Base-by-base conservation (phyloP, 2,329 filamentous ascomycete species). In the Pestalotiopsis sp. region DNA sequence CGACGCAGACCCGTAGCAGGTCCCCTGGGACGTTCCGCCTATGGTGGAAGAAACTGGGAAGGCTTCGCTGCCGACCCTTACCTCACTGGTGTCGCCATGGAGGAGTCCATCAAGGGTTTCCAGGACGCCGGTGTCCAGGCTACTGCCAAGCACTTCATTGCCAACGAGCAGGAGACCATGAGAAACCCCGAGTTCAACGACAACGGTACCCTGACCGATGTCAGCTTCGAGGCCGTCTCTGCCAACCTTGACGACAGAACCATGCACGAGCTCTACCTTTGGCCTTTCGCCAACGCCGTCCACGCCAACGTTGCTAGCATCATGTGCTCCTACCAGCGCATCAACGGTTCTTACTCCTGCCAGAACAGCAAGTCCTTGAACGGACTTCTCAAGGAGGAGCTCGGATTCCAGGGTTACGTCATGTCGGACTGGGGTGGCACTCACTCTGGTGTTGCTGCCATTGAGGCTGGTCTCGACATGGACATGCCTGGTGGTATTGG, bases 261-360 rank as follows among this genome's bases (percentile, higher is more conserved):
- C 1, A 81, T 94, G 75, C 92, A 94, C 73, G 92, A 94, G 77
- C 78, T 93, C 7, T 94, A 94, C 75, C 82, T 91, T 38, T 94
- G 92, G 92, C 92, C 92, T 0, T 94, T 94, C 74, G 90, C 87
- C 35, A 91, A 94, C 74, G 89, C 90, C 1, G 86, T 93, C 67
- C 84, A 84, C 65, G 91, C 91, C 11, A 90, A 91, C 10, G 89
- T 91, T 11, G 86, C 86, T 4, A 78, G 86, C 13, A 78, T 89
- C 68, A 91, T 91, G 89, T 89, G 88, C 76, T 89, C 89, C 0
- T 94, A 94, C 82, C 89, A 93, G 74, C 90, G 92, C 74, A 76
- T 94, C 78, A 97, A 97, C 82, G 93, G 93, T 78, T 93, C 89
- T 7, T 94, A 94, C 73, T 86, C 80, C 22, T 96, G 93, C 79